Evolutionary conservation across 371 early-diverging fungal species (phyloP).

Genomic region (Mucor velutinosus): DNA sequence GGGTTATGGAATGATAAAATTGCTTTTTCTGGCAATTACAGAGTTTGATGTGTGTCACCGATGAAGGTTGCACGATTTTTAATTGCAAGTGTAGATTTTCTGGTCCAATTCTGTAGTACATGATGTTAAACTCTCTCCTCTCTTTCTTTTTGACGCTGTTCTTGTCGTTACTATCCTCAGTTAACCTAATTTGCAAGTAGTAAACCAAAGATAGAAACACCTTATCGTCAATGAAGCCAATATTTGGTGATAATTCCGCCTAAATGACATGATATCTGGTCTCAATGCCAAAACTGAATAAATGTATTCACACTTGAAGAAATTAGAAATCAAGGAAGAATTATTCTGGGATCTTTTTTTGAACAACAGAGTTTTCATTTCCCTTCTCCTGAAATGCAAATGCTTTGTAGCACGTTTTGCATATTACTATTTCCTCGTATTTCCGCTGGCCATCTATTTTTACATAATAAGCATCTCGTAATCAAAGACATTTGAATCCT

Average conservation of each 20-base stretch:
- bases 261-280: neutral
- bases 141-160: neutral
- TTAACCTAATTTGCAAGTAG: neutral
- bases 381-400: neutral
- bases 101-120: neutral
- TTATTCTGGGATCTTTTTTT: neutral
- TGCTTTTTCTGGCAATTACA: neutral
- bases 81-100: neutral
- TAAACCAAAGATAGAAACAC: neutral
- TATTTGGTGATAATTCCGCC: neutral
- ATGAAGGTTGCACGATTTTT: neutral
- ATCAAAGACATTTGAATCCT: too few relatives aligned
- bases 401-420: neutral
- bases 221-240: neutral
- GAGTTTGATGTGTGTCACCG: neutral
- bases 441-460: neutral
- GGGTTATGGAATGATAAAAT: neutral
- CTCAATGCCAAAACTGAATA: neutral
- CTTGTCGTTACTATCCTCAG: neutral
- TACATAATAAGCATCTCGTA: neutral
- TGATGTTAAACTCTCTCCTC: neutral
- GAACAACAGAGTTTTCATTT: neutral
- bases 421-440: neutral
- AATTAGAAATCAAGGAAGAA: neutral
- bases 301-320: neutral